Conservation (phyloP, 768 basidiomycete genomes). For the Lentinus brumalis region DNA sequence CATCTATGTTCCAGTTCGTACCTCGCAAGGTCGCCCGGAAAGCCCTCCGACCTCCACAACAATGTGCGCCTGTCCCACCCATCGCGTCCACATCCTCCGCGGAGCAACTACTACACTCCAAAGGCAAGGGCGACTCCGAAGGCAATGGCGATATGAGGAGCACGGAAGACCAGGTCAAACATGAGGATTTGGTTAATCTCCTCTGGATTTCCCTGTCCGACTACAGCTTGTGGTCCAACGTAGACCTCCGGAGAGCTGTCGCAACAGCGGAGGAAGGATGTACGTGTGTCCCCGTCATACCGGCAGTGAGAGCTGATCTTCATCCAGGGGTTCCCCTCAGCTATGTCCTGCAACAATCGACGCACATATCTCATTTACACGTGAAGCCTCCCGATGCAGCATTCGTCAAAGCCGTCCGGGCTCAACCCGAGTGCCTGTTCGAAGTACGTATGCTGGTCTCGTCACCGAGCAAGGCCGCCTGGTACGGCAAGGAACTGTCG, state of each 20-base stretch:
- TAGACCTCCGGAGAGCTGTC: constrained; percentile 47
- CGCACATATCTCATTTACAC: constrained; percentile 21
- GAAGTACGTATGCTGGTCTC: constrained; percentile 66
- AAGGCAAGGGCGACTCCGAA: too few species aligned
- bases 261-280: constrained; percentile 52
- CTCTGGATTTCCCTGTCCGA: constrained; percentile 68
- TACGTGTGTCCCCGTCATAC: constrained; percentile 36
- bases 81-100: neutral
- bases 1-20: constrained; percentile 44
- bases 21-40: constrained; percentile 48
- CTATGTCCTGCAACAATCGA: constrained; percentile 48
- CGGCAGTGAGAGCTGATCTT: constrained; percentile 16
- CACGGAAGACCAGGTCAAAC: constrained; percentile 19
- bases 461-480: constrained; percentile 40
- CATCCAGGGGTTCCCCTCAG: constrained; percentile 60
- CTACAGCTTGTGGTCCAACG: constrained; percentile 66
- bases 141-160: constrained; percentile 12
- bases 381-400: constrained; percentile 44
- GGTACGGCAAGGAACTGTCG: constrained; percentile 32
- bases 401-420: constrained; percentile 62
- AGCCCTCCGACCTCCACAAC: constrained; percentile 11
- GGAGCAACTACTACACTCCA: neutral
- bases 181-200: constrained; percentile 52
- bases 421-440: constrained; percentile 44
- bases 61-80: constrained; percentile 2